phyloP scores from a whole-genome alignment of 768 basidiomycete genomes.

The Kwoniella sp. region DNA sequence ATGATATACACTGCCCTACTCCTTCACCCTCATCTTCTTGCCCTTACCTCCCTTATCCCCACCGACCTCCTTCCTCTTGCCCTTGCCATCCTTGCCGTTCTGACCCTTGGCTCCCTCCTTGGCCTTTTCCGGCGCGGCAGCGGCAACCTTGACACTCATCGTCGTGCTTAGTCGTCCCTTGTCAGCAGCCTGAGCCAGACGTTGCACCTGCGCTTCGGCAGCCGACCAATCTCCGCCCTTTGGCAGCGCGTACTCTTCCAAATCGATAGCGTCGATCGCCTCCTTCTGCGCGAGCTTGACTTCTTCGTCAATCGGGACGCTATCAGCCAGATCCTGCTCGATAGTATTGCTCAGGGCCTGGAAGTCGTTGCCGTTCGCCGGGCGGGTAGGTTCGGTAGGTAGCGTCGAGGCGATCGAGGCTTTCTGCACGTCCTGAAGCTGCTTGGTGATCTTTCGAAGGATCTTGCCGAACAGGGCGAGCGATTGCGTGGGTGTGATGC shows the following conservation, averaged over 20 bases:
- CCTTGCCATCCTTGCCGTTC: slow-evolving; percentile 26
- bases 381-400: slow-evolving; percentile 38
- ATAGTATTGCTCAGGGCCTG: slow-evolving; percentile 18
- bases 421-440: slow-evolving; percentile 72
- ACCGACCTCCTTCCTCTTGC: slow-evolving; percentile 23
- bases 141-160: slow-evolving; percentile 66
- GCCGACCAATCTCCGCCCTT: slow-evolving; percentile 68
- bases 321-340: slow-evolving; percentile 22
- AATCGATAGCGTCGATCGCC: slow-evolving; percentile 80
- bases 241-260: slow-evolving; percentile 75
- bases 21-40: slow-evolving; percentile 29
- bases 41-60: slow-evolving; percentile 18
- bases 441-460: slow-evolving; percentile 74
- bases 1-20: slow-evolving; percentile 1
- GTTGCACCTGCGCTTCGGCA: slow-evolving; percentile 69
- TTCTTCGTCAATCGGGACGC: slow-evolving; percentile 57
- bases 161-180: slow-evolving; percentile 60
- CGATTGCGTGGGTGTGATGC: slow-evolving; percentile 76
- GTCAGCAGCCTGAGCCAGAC: slow-evolving; percentile 50
- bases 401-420: slow-evolving; percentile 64
- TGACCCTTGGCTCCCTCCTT: slow-evolving; percentile 49
- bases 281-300: slow-evolving; percentile 63
- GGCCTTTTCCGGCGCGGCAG: slow-evolving; percentile 61
- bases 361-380: slow-evolving; percentile 13
- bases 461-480: slow-evolving; percentile 89